phyloP scores from a whole-genome alignment of 2,329 filamentous ascomycete species.

The Zasmidium angulare region DNA sequence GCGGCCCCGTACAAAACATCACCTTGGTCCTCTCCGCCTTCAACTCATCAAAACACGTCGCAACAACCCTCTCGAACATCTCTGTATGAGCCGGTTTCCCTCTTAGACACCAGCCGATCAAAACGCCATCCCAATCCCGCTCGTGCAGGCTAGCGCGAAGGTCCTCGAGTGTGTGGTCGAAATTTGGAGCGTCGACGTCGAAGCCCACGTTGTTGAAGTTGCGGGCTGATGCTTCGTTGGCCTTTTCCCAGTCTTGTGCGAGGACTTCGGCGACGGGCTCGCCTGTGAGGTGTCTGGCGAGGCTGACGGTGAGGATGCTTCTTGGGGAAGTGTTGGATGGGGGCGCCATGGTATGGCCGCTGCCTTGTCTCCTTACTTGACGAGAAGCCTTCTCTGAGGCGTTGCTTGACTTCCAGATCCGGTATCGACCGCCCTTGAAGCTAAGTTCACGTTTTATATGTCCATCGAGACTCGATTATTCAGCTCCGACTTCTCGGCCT shows the following conservation, averaged over 20 bases:
- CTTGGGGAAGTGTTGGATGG: background rate
- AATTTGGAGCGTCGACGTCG: conserved; percentile 4
- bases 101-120: conserved; percentile 7
- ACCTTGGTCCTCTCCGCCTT: background rate
- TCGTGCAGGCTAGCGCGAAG: background rate
- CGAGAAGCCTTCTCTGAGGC: no score
- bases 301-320: conserved; percentile 2
- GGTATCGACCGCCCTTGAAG: background rate
- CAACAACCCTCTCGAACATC: conserved; percentile 8
- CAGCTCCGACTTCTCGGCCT: background rate
- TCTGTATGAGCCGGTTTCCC: background rate
- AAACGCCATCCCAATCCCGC: background rate
- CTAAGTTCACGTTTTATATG: background rate
- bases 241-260: conserved; percentile 3
- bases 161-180: background rate
- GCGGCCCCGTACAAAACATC: conserved; percentile 3
- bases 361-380: no score
- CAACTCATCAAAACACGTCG: background rate
- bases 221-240: background rate
- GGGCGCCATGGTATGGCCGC: background rate
- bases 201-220: conserved; percentile 5
- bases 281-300: background rate
- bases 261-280: background rate
- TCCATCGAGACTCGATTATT: background rate
- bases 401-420: no score